These are phyloP conservation scores for Phoenix roebelenii DNA, from an alignment of 176 grass and related monocot species.

Conservation along the genomic window DNA sequence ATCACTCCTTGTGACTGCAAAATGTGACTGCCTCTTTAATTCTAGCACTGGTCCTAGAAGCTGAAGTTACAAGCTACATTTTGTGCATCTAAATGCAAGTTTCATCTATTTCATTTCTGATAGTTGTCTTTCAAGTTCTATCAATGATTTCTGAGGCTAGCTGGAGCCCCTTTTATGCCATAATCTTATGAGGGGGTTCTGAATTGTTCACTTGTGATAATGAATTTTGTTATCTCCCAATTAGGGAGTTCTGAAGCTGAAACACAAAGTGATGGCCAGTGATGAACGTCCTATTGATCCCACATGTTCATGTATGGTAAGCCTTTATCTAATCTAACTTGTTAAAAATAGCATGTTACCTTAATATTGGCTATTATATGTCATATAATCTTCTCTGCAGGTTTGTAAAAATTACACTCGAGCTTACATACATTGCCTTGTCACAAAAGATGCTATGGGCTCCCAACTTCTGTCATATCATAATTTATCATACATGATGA, in stretches of 20 bases:
- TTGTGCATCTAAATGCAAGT: too few species aligned
- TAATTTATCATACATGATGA: slow-evolving; percentile 87
- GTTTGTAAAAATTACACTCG: slow-evolving; percentile 88
- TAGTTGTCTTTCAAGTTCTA: too few species aligned
- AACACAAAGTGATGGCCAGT: slow-evolving; percentile 80
- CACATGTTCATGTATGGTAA: slow-evolving; percentile 86
- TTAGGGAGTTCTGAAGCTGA: slow-evolving; percentile 87
- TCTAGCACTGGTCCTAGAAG: too few species aligned
- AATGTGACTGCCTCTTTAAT: too few species aligned
- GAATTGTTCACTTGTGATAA: neutral
- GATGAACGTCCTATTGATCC: slow-evolving; percentile 91
- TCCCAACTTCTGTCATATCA: slow-evolving; percentile 91
- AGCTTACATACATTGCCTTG: slow-evolving; percentile 80
- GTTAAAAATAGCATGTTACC: too few species aligned
- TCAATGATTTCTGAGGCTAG: neutral
- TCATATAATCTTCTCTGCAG: slow-evolving; percentile 25
- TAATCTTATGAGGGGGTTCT: neutral
- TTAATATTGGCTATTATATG: too few species aligned
- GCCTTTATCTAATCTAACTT: slow-evolving; percentile 7
- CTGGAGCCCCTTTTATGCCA: neutral
- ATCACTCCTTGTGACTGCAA: too few species aligned
- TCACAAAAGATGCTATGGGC: slow-evolving; percentile 92
- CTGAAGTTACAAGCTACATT: too few species aligned
- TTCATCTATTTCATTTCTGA: too few species aligned
- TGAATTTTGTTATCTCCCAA: slow-evolving; percentile 9